A percentile compares a stretch with the other conserved stretches of the same genome.
Evolutionary conservation across 192 early-diverging fungal species (phyloP).

Genomic region (Polychytrium aggregatum): DNA sequence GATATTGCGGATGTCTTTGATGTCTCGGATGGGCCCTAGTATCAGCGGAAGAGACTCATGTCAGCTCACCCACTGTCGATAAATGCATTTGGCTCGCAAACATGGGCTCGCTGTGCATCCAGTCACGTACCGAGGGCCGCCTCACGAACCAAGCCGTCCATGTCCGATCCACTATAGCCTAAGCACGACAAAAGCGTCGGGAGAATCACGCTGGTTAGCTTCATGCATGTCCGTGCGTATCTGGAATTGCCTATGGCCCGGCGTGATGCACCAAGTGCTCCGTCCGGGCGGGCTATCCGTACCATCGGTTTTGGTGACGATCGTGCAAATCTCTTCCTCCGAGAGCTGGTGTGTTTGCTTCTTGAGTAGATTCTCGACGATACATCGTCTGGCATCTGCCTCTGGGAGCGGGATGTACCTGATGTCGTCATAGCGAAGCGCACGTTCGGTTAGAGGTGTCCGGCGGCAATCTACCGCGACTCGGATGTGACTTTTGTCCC

Average conservation of each 20-base stretch:
- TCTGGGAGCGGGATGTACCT: conserved; percentile 82
- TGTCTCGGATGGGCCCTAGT: conserved; percentile 58
- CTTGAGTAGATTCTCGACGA: conserved; percentile 53
- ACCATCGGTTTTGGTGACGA: conserved; percentile 59
- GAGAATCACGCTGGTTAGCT: too few species aligned
- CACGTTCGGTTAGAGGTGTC: too few species aligned
- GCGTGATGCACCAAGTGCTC: too few species aligned
- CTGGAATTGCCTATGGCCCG: too few species aligned
- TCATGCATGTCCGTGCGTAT: too few species aligned
- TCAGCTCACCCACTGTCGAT: neutral
- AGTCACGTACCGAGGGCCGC: conserved; percentile 27
- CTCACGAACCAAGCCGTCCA: conserved; percentile 72
- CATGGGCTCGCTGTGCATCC: neutral
- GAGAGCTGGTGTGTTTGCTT: conserved; percentile 46
- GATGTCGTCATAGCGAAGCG: too few species aligned
- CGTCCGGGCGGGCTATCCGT: neutral
- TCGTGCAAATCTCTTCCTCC: conserved; percentile 40
- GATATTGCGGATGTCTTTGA: conserved; percentile 42
- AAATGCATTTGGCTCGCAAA: too few species aligned
- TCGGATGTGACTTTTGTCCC: too few species aligned
- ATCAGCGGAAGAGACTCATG: neutral
- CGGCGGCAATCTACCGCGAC: too few species aligned
- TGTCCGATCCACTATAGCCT: conserved; percentile 81
- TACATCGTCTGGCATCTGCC: conserved; percentile 42
- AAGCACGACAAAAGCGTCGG: too few species aligned